Evolutionary conservation across 2,329 filamentous ascomycete species (phyloP), one percentile per base, ranked within the genome.

Genomic region (Onygenales sp.): DNA sequence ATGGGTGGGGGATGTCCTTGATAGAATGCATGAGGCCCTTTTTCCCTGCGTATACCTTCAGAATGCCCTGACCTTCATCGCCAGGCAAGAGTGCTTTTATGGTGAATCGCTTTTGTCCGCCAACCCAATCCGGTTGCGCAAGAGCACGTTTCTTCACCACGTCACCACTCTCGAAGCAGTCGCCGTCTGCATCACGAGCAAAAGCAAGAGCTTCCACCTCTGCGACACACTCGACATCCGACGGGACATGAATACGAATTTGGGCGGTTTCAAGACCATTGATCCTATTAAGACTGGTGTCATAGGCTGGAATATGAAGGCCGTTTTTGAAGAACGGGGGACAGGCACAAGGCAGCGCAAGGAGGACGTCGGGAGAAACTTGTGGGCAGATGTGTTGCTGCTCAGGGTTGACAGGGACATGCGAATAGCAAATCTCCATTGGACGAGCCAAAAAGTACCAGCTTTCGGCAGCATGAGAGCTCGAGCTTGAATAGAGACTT

Each of bases 361-460:
- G 79, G 6, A 98, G 75, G 6, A 94, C 82, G 61, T 96, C 90
- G 54, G 90, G 86, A 3, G 88, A 84, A 27, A 96, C 83, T 0
- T 90, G 84, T 13, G 93, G 93, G 55, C 91, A 91, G 53, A 98
- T 85, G 65, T 97, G 93, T 67, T 98, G 93, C 63, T 97, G 91
- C 55, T 85, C 80, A 51, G 90, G 86, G 53, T 89, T 81, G 52
- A 95, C 82, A 4, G 93, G 91, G 21, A 98, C 85, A 69, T 98
- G 93, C 1, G 93, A 96, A 78, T 92, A 98, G 76, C 92, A 97
- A 7, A 92, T 82, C 69, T 98, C 89, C 45, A 85, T 81, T 5
- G 94, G 94, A 7, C 88, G 81, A 1, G 88, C 76, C n/a, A 98
- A 81, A 73, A 98, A 98, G 78, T 91, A 98, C 85, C 89, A 97